Percentiles rank a stretch among this genome's conserved stretches.
These are phyloP conservation scores for Cryptococcus depauperatus DNA, from an alignment of 1,284 basidiomycete genomes.

Conservation along the genomic window DNA sequence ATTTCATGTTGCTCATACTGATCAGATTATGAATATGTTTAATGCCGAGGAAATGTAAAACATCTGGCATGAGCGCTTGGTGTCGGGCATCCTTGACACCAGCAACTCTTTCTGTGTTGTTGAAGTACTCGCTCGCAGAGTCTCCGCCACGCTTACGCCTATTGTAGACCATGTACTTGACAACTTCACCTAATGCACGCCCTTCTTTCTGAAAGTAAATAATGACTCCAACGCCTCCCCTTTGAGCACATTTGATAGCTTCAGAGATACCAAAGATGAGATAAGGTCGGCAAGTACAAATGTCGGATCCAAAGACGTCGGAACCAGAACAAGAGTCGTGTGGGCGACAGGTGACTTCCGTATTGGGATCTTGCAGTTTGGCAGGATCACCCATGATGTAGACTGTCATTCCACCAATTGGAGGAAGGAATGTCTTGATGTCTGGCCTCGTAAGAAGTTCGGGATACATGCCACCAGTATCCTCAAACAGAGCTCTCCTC, in stretches of 20 bases:
- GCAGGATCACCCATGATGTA: slow-evolving; percentile 88
- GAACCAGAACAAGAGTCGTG: slow-evolving; percentile 77
- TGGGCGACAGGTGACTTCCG: slow-evolving; percentile 82
- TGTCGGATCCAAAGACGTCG: slow-evolving; percentile 64
- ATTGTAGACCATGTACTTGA: slow-evolving; percentile 91
- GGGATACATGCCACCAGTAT: slow-evolving; percentile 88
- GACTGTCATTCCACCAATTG: slow-evolving; percentile 82
- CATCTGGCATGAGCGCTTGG: slow-evolving; percentile 93
- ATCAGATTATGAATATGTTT: slow-evolving; percentile 82
- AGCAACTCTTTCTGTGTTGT: slow-evolving; percentile 83
- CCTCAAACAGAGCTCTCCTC: slow-evolving; percentile 84
- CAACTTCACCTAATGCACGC: slow-evolving; percentile 83
- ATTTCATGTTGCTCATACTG: slow-evolving; percentile 79
- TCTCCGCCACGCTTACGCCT: slow-evolving; percentile 90
- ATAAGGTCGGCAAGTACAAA: slow-evolving; percentile 89
- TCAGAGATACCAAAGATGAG: slow-evolving; percentile 89
- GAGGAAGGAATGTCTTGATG: slow-evolving; percentile 90
- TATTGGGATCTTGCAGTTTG: slow-evolving; percentile 65
- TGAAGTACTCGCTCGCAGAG: slow-evolving; percentile 87
- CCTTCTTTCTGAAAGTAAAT: slow-evolving; percentile 72
- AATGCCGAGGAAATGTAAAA: slow-evolving; percentile 89
- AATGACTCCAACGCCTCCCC: slow-evolving; percentile 82
- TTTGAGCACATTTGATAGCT: slow-evolving; percentile 75
- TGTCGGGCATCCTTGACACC: slow-evolving; percentile 95
- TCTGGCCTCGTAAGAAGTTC: slow-evolving; percentile 88